Conservation (phyloP, 805 yeast species). For the Kregervanrija fluxuum region DNA sequence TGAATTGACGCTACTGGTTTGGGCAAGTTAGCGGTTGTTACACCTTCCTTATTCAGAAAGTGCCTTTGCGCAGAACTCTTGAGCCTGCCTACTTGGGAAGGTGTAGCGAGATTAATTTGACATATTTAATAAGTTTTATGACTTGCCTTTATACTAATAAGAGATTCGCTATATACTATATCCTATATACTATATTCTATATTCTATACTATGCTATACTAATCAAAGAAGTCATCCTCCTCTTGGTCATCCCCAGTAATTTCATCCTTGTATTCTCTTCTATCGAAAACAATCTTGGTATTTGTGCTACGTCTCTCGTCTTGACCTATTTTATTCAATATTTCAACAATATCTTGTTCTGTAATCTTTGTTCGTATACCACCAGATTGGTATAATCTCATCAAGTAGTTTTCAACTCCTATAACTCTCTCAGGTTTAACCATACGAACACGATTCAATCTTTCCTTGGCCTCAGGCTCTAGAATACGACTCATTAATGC, state of each 20-base stretch:
- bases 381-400: conserved; percentile 69
- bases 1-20: not conserved
- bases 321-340: conserved; percentile 74
- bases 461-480: conserved; percentile 78
- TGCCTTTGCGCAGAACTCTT: no score
- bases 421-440: conserved; percentile 89
- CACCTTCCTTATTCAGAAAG: no score
- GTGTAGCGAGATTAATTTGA: conserved; percentile 2
- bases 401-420: conserved; percentile 75
- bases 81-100: conserved; percentile 5
- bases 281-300: conserved; percentile 58
- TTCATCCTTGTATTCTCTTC: conserved; percentile 26
- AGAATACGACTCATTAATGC: conserved; percentile 58
- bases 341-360: conserved; percentile 76
- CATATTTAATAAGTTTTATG: not conserved
- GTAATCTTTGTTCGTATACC: conserved; percentile 65
- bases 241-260: conserved; percentile 16
- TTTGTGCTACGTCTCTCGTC: conserved; percentile 56
- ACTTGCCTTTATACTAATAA: no score
- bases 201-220: conserved; percentile 12
- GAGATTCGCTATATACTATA: no score
- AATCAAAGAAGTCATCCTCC: conserved; percentile 28
- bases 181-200: no score
- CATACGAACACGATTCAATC: conserved; percentile 76
- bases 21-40: not conserved